Conservation (phyloP, 352 stramenopile species). For the Phytophthora sansomeana region DNA sequence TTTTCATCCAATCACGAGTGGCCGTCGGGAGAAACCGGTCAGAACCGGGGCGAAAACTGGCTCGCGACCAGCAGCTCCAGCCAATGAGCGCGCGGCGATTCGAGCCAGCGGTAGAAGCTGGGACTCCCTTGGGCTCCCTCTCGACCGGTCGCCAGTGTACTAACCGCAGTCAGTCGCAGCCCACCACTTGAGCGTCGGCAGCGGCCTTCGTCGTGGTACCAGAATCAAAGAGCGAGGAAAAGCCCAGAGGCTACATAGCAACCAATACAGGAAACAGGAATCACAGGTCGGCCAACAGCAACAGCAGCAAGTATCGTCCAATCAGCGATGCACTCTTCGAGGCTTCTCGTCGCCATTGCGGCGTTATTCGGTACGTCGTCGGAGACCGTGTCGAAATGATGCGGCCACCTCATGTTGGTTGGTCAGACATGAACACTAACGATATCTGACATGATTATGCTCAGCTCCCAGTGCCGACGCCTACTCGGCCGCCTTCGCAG, state of each 20-base stretch:
- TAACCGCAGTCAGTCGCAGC: constrained; percentile 25
- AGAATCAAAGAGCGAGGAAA: constrained; percentile 18
- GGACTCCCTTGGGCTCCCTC: constrained; percentile 2
- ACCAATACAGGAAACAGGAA: neutral
- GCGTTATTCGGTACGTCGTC: constrained; percentile 19
- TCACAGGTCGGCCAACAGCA: neutral
- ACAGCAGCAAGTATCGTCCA: neutral
- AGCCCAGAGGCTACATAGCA: neutral
- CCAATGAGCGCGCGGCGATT: constrained; percentile 22
- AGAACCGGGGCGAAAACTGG: constrained; percentile 28
- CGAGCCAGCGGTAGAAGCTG: constrained; percentile 32
- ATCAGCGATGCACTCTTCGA: constrained; percentile 24
- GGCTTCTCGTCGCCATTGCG: constrained; percentile 25
- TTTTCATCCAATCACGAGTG: constrained; percentile 17
- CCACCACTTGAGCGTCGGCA: constrained; percentile 18
- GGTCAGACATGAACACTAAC: no score
- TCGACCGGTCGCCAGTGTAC: constrained; percentile 19
- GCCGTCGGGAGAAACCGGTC: neutral
- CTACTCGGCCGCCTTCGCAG: neutral
- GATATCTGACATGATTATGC: no score
- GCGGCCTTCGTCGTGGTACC: constrained; percentile 29
- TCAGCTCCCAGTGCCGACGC: neutral
- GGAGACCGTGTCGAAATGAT: constrained; percentile 7
- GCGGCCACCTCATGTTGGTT: neutral
- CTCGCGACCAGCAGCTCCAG: constrained; percentile 2